Evolutionary conservation across 148 eudicot genomes (phyloP).

Genomic region (Dysphania ambrosioides): DNA sequence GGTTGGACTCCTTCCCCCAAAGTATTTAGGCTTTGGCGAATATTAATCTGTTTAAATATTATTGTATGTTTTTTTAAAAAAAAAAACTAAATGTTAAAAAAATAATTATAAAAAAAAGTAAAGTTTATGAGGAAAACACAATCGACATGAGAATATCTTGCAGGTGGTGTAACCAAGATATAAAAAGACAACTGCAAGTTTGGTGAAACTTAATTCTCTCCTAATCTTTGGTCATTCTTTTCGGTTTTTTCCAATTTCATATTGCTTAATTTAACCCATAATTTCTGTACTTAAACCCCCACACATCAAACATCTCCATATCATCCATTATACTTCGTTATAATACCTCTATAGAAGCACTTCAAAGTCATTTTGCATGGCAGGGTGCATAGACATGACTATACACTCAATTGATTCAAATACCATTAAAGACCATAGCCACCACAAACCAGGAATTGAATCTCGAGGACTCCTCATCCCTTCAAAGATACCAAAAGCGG

Average conservation of each 20-base stretch:
- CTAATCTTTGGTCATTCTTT: slow-evolving; percentile 44
- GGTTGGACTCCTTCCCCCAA: too few relatives aligned
- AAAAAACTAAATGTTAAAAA: too few relatives aligned
- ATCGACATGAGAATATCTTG: slow-evolving; percentile 29
- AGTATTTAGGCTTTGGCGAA: too few relatives aligned
- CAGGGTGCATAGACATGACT: slow-evolving; percentile 37
- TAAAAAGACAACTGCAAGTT: slow-evolving; percentile 15
- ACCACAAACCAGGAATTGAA: slow-evolving; percentile 19
- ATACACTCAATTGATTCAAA: slow-evolving; percentile 25
- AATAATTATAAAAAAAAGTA: too few relatives aligned
- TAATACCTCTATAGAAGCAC: neutral
- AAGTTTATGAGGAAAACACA: slow-evolving; percentile 23
- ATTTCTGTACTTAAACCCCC: slow-evolving; percentile 26
- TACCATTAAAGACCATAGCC: slow-evolving; percentile 30
- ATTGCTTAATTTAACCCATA: slow-evolving; percentile 28
- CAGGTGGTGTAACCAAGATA: slow-evolving; percentile 30
- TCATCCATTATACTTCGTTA: slow-evolving; percentile 6
- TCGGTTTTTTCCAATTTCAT: slow-evolving; percentile 29
- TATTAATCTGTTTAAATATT: too few relatives aligned
- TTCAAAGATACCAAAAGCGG: slow-evolving; percentile 19
- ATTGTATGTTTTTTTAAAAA: too few relatives aligned
- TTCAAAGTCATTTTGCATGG: slow-evolving; percentile 23
- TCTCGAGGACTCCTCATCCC: slow-evolving; percentile 22
- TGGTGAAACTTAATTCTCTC: slow-evolving; percentile 47
- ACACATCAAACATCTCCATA: slow-evolving; percentile 4